phyloP scores from a whole-genome alignment of 768 basidiomycete genomes.

The Albatrellus ellisii region DNA sequence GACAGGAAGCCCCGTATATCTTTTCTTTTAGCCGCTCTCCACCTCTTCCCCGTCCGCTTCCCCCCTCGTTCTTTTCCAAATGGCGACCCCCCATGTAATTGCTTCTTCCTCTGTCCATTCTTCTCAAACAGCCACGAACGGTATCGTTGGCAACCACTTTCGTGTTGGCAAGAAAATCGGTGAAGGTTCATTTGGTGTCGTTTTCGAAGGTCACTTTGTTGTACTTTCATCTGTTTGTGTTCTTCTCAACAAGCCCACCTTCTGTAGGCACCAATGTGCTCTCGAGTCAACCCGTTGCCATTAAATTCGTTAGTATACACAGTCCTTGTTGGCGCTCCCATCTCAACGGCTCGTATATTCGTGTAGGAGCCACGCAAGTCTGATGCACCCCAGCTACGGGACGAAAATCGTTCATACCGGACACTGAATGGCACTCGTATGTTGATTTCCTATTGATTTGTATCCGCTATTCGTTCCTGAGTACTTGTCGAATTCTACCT shows the following conservation, averaged over 20 bases:
- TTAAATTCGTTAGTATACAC: constrained; percentile 75
- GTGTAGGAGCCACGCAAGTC: constrained; percentile 89
- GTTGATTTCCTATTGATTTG: constrained; percentile 20
- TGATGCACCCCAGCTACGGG: constrained; percentile 93
- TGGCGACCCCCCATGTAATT: constrained; percentile 79
- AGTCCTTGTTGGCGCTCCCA: neutral
- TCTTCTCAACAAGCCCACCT: neutral
- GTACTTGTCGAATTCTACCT: neutral
- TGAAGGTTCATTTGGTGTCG: constrained; percentile 97
- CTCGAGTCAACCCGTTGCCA: constrained; percentile 80
- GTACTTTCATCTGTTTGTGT: neutral
- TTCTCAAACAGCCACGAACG: constrained; percentile 49
- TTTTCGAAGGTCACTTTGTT: constrained; percentile 69
- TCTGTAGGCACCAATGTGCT: constrained; percentile 70
- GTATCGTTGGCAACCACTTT: constrained; percentile 70
- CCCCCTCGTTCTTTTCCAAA: constrained; percentile 17
- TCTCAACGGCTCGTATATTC: constrained; percentile 6
- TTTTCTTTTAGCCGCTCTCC: too few species aligned
- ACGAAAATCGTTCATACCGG: constrained; percentile 96
- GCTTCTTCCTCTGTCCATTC: constrained; percentile 55
- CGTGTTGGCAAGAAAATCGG: constrained; percentile 98
- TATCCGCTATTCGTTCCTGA: constrained; percentile 1
- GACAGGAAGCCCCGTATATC: too few species aligned
- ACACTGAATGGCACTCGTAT: constrained; percentile 82
- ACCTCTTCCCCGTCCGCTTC: constrained; percentile 9